Evolutionary conservation across 2,329 filamentous ascomycete species (phyloP).

Genomic region (Aspergillus ruber): DNA sequence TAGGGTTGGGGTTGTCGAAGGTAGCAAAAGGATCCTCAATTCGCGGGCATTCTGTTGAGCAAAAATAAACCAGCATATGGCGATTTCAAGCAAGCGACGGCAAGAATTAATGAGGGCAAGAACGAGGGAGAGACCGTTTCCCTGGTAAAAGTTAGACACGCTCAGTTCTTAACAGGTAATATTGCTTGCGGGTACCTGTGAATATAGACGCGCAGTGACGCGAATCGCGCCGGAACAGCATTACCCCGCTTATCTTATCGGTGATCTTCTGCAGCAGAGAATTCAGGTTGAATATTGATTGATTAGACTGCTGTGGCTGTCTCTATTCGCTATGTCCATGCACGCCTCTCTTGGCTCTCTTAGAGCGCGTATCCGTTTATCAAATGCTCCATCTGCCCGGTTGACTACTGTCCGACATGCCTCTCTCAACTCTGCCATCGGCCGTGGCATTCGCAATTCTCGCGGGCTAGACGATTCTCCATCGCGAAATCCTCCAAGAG

Average conservation of each 20-base stretch:
- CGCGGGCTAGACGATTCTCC: slow-evolving; percentile 3
- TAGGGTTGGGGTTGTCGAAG: background rate
- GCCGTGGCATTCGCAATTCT: slow-evolving; percentile 55
- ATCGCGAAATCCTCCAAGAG: background rate
- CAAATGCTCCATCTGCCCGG: slow-evolving; percentile 5
- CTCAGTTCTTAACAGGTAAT: slow-evolving; percentile 2
- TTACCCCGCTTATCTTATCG: slow-evolving; percentile 17
- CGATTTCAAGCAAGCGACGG: background rate
- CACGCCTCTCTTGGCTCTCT: slow-evolving; percentile 4
- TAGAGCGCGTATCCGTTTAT: slow-evolving; percentile 10
- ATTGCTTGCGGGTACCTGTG: slow-evolving; percentile 1
- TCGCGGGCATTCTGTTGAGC: background rate
- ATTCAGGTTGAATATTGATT: background rate
- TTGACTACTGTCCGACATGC: slow-evolving; percentile 36
- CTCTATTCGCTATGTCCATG: slow-evolving; percentile 4
- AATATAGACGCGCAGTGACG: slow-evolving; percentile 8
- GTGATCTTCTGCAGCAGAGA: background rate
- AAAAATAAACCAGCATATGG: background rate
- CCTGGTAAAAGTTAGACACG: too few species aligned
- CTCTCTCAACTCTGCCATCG: slow-evolving; percentile 63
- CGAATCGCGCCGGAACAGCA: slow-evolving; percentile 7
- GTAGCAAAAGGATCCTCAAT: background rate
- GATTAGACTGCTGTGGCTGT: background rate
- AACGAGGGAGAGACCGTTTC: too few species aligned
- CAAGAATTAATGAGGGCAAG: slow-evolving; percentile 8